Base-by-base conservation (phyloP, 768 basidiomycete species). In the Lactarius sp. region DNA sequence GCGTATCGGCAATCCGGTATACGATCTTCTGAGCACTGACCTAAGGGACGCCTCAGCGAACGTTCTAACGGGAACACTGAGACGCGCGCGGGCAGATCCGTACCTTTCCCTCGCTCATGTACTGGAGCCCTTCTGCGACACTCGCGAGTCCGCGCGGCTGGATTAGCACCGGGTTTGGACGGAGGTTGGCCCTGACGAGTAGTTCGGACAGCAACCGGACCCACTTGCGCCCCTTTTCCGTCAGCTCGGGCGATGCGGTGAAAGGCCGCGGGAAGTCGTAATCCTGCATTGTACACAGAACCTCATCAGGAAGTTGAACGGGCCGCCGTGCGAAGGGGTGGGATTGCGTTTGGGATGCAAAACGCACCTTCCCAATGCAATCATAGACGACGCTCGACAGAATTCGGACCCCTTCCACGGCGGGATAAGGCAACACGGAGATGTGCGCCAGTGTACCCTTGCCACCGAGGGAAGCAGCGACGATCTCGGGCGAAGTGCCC, bases 101-200 rank as follows among this genome's bases (percentile, higher is more conserved):
- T 47, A 67, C 65, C 54, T 60, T 63, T 22, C 65, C 65, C n/a
- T 61, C 65, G 14, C n/a, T 36, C 67, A 68, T 66, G 16, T 60
- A 63, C 27, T 66, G 57, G 57, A 66, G 60, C 31, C 65, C 60
- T 0, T 63, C 50, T 18, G 37, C 49, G 13, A 63, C 61, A 12
- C 54, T 60, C 22, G 67, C 67, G 6, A 68, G 62, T 42, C 65
- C 67, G n/a, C 33, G 44, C 1, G 65, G 65, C 14, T 34, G 41
- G 36, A 68, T 18, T 18, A 61, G 18, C 22, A 56, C 18, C 22
- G 60, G 61, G 46, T 59, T 59, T 36, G 67, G 58, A n/a, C 62
- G 62, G 22, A 68, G 16, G 33, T 62, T 55, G 42, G 33, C 36
- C 27, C 41, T 49, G 47, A 56, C 56, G 47, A 66, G 22, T 20